Conservation (phyloP, 1,284 basidiomycete species). For the Veloboletus limbatus region DNA sequence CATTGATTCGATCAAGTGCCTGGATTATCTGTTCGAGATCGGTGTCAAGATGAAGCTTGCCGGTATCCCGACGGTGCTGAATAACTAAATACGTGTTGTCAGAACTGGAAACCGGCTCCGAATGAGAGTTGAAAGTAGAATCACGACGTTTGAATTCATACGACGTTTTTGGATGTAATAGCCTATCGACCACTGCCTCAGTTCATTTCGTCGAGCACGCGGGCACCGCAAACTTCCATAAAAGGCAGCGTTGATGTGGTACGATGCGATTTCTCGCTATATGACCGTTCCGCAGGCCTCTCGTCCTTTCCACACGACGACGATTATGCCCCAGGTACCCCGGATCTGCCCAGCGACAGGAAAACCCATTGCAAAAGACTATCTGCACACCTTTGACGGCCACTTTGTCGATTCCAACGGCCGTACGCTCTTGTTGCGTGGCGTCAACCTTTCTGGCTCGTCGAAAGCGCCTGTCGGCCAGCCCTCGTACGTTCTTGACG, state of each 20-base stretch:
- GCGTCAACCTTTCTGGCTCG: constrained; percentile 90
- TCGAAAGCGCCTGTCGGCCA: constrained; percentile 78
- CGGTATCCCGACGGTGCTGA: constrained; percentile 48
- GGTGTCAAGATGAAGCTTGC: constrained; percentile 75
- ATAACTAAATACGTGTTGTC: constrained; percentile 11
- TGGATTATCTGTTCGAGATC: constrained; percentile 86
- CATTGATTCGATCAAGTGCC: constrained; percentile 49
- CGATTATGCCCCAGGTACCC: constrained; percentile 23
- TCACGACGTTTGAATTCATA: constrained; percentile 2
- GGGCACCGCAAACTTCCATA: constrained; percentile 8
- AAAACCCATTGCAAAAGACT: constrained; percentile 27
- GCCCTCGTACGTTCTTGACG: constrained; percentile 66
- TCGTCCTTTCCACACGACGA: not conserved
- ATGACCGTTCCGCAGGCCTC: not conserved
- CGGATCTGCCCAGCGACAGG: constrained; percentile 20
- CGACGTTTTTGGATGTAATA: not conserved
- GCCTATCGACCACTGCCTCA: not conserved
- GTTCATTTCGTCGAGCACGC: constrained; percentile 9
- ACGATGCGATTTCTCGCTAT: constrained; percentile 17
- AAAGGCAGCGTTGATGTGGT: constrained; percentile 19
- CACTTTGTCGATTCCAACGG: constrained; percentile 86
- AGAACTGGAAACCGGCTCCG: constrained; percentile 6
- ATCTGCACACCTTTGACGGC: constrained; percentile 66
- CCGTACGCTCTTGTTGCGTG: constrained; percentile 83
- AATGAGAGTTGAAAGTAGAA: not conserved